Percentiles rank a stretch among this genome's conserved stretches.
These are phyloP conservation scores for Mycosphaerella sp. DNA, from an alignment of 2,329 filamentous ascomycete genomes.

Conservation along the genomic window DNA sequence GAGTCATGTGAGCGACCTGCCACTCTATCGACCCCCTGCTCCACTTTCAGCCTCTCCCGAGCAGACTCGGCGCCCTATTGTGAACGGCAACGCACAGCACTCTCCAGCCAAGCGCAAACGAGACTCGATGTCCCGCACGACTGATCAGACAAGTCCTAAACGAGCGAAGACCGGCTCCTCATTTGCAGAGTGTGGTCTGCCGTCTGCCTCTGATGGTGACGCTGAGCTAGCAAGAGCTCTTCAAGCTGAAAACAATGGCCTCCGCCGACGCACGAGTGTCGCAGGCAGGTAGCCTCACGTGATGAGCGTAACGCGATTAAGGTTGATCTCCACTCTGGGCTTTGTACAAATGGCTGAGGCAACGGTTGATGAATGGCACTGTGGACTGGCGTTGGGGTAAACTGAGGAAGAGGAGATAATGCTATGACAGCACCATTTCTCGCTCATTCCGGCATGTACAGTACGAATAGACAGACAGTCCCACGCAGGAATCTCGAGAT, in stretches of 20 bases:
- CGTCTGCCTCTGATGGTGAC: constrained; percentile 9
- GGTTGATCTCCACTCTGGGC: constrained; percentile 1
- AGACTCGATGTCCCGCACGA: constrained; percentile 14
- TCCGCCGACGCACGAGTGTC: constrained; percentile 12
- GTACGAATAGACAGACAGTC: too few species aligned
- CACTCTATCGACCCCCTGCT: constrained; percentile 28
- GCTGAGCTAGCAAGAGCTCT: constrained; percentile 16
- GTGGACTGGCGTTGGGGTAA: neutral
- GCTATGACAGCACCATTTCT: too few species aligned
- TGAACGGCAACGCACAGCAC: neutral
- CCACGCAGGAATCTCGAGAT: too few species aligned
- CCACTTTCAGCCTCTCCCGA: constrained; percentile 29
- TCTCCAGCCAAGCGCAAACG: constrained; percentile 23
- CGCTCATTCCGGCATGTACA: too few species aligned
- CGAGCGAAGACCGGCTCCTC: constrained; percentile 12
- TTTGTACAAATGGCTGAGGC: neutral
- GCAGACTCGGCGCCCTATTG: constrained; percentile 21
- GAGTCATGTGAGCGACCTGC: constrained; percentile 17
- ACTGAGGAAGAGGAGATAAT: too few species aligned
- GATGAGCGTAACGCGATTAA: neutral
- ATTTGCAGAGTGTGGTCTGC: neutral
- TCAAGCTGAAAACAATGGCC: constrained; percentile 19
- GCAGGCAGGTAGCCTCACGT: neutral
- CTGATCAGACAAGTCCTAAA: constrained; percentile 6
- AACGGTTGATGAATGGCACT: neutral